Percentiles rank a stretch among this genome's conserved stretches.
These are phyloP conservation scores for Moniliella sp. DNA, from an alignment of 1,284 basidiomycete species.

Conservation along the genomic window DNA sequence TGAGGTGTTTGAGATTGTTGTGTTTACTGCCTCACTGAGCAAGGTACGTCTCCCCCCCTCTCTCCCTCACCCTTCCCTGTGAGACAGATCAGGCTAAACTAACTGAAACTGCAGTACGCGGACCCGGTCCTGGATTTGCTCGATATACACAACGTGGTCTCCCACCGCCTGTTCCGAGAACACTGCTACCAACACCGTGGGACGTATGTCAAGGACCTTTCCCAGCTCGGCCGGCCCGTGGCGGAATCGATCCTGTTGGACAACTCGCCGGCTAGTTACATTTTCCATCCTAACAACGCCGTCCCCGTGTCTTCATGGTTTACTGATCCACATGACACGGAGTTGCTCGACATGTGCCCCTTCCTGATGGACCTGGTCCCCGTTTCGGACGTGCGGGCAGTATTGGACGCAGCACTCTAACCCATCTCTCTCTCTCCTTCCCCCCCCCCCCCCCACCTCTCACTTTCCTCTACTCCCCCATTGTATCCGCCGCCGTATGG, in stretches of 20 bases:
- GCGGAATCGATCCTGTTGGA: constrained; percentile 98
- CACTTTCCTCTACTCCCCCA: too few relatives aligned
- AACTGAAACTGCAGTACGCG: too few relatives aligned
- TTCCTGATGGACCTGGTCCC: constrained; percentile 1
- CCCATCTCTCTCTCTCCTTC: not conserved
- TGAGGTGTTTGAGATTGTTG: constrained; percentile 87
- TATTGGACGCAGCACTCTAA: constrained; percentile 1
- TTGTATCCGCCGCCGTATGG: too few relatives aligned
- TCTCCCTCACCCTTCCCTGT: too few relatives aligned
- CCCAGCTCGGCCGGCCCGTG: constrained; percentile 82
- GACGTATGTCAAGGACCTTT: constrained; percentile 97
- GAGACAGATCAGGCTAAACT: too few relatives aligned
- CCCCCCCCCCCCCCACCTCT: not conserved
- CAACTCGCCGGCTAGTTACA: constrained; percentile 94
- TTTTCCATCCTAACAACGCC: constrained; percentile 97
- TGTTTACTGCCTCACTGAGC: constrained; percentile 89
- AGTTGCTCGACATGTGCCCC: constrained; percentile 1
- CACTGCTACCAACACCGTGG: constrained; percentile 97
- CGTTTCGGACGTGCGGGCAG: constrained; percentile 1
- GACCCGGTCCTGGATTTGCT: constrained; percentile 93
- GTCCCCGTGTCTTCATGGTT: constrained; percentile 67
- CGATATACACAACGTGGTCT: constrained; percentile 69
- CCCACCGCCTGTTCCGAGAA: constrained; percentile 90
- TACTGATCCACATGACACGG: constrained; percentile 1
- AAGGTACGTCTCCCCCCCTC: too few relatives aligned